These are phyloP conservation scores for Penicillium oxalicum DNA, from an alignment of 2,329 filamentous ascomycete genomes.

Conservation along the genomic window DNA sequence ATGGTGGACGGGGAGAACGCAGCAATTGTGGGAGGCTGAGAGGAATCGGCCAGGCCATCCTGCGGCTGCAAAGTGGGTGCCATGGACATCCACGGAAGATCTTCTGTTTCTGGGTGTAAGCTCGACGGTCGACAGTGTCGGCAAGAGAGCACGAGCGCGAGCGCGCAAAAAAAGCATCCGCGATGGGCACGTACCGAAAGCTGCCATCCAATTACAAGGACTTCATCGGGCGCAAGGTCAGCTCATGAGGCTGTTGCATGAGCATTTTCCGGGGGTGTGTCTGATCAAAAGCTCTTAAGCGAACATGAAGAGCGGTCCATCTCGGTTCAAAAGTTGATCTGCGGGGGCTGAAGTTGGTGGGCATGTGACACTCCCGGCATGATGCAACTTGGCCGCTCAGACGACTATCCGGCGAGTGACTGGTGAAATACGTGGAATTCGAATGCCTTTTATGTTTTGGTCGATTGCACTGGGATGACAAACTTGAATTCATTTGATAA, in stretches of 20 bases:
- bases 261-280: slow-evolving; percentile 11
- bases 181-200: slow-evolving; percentile 37
- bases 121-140: slow-evolving; percentile 8
- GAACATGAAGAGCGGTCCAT: slow-evolving; percentile 11
- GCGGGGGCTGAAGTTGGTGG: slow-evolving; percentile 14
- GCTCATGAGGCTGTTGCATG: slow-evolving; percentile 27
- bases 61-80: slow-evolving; percentile 38
- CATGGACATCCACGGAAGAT: slow-evolving; percentile 53
- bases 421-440: too few species aligned
- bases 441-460: too few species aligned
- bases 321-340: slow-evolving; percentile 19
- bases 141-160: slow-evolving; percentile 16
- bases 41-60: slow-evolving; percentile 36
- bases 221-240: slow-evolving; percentile 26
- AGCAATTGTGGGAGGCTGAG: slow-evolving; percentile 68
- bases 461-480: too few species aligned
- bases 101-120: slow-evolving; percentile 21
- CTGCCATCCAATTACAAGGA: slow-evolving; percentile 45
- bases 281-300: neutral
- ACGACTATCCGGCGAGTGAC: too few species aligned
- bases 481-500: too few species aligned
- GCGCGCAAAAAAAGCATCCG: neutral
- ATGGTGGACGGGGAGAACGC: slow-evolving; percentile 82
- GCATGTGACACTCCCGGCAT: slow-evolving; percentile 19
- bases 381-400: neutral